phyloP scores from a whole-genome alignment of 1,284 basidiomycete species.

The Volvariella volvacea region DNA sequence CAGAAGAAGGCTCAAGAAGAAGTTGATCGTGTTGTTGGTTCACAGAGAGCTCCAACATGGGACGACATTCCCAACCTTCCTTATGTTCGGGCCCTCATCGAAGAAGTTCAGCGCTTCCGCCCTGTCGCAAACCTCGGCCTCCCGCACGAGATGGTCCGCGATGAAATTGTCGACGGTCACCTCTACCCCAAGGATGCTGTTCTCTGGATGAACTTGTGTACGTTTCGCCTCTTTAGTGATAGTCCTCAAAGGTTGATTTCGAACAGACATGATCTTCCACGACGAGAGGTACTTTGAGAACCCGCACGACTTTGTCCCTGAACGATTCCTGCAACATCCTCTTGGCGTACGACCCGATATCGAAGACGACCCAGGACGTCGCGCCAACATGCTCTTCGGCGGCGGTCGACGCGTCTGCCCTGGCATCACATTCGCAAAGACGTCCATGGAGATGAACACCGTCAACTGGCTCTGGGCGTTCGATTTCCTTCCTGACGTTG shows the following conservation, averaged over 20 bases:
- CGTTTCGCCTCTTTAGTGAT: background rate
- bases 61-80: constrained; percentile 3
- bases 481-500: constrained; percentile 12
- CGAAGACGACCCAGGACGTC: constrained; percentile 12
- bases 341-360: constrained; percentile 13
- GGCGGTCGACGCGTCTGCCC: constrained; percentile 16
- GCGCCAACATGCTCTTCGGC: constrained; percentile 15
- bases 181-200: constrained; percentile 6
- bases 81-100: constrained; percentile 6
- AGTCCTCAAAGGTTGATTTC: background rate
- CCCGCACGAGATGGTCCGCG: constrained; percentile 4
- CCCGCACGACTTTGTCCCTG: constrained; percentile 7
- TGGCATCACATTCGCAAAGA: constrained; percentile 13
- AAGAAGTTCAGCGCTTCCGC: constrained; percentile 9
- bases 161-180: constrained; percentile 3
- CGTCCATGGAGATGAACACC: constrained; percentile 10
- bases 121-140: constrained; percentile 6
- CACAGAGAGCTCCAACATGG: constrained; percentile 1
- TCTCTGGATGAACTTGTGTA: background rate
- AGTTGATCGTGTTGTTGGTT: constrained; percentile 6
- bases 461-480: constrained; percentile 15
- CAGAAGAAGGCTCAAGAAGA: constrained; percentile 6
- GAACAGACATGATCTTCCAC: constrained; percentile 14
- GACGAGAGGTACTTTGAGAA: constrained; percentile 13
- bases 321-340: constrained; percentile 8